Percentiles rank a stretch among this genome's conserved stretches.
Evolutionary conservation across 108 stramenopile species (phyloP).

Genomic region (Nitzschia putrida): DNA sequence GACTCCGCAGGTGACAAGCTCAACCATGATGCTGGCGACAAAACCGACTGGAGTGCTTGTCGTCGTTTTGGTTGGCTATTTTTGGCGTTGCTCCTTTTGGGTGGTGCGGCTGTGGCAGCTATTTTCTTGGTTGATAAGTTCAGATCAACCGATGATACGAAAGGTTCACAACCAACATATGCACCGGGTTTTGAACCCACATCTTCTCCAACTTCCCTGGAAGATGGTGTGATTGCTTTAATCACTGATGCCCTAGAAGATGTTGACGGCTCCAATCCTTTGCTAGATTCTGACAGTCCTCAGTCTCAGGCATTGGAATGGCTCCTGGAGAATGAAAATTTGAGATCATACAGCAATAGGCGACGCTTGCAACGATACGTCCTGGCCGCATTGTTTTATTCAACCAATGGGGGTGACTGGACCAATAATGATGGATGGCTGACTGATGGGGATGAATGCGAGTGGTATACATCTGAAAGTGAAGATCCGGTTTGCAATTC

Average conservation of each 20-base stretch:
- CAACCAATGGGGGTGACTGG: constrained; percentile 21
- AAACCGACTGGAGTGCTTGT: not conserved
- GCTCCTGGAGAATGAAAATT: constrained; percentile 9
- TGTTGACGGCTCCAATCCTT: not conserved
- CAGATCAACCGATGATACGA: too few relatives aligned
- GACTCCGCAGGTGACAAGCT: not conserved
- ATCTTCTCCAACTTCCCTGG: not conserved
- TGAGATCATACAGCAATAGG: not conserved
- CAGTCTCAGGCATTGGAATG: constrained; percentile 13
- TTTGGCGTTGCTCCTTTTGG: constrained; percentile 11
- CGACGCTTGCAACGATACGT: constrained; percentile 16
- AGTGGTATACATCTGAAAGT: constrained; percentile 24
- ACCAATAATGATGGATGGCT: constrained; percentile 17
- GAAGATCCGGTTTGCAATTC: constrained; percentile 3
- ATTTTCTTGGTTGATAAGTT: constrained; percentile 3
- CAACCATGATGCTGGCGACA: not conserved
- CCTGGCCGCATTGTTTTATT: constrained; percentile 26
- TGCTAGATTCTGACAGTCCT: constrained; percentile 8
- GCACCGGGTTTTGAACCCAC: not conserved
- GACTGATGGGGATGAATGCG: constrained; percentile 24
- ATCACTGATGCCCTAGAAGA: not conserved
- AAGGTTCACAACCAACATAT: not conserved
- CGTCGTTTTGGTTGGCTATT: not conserved
- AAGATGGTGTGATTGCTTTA: not conserved
- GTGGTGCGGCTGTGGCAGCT: constrained; percentile 21